Conservation (phyloP, 2,329 filamentous ascomycete species). For the Colletotrichum sp. region DNA sequence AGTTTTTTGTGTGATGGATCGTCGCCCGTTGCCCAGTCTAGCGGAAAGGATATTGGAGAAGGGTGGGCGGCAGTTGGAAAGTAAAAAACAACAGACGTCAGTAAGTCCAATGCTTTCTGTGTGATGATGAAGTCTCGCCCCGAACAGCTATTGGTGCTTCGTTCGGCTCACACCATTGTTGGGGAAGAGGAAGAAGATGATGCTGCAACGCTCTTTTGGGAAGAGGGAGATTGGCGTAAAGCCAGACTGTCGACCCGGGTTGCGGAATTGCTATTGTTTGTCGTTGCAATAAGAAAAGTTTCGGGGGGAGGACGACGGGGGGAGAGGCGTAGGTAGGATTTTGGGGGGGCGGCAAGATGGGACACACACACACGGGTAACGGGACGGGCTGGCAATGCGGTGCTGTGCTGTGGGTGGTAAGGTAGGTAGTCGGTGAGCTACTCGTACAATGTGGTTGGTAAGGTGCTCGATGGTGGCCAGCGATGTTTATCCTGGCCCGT, state of each 20-base stretch:
- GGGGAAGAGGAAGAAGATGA: not conserved
- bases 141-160: not conserved
- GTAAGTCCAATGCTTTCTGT: not conserved
- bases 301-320: not conserved
- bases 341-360: not conserved
- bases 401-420: not conserved
- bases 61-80: not conserved
- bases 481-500: constrained; percentile 17
- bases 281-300: not conserved
- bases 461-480: not conserved
- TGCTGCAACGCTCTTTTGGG: not conserved
- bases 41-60: not conserved
- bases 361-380: not conserved
- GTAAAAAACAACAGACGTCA: not conserved
- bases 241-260: constrained; percentile 7
- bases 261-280: not conserved
- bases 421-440: constrained; percentile 11
- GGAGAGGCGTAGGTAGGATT: not conserved
- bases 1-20: not conserved
- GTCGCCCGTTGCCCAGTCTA: not conserved
- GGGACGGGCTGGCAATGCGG: not conserved
- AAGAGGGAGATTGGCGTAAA: constrained; percentile 3
- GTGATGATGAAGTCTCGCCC: not conserved
- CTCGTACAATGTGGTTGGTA: not conserved
- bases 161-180: constrained; percentile 11